phyloP scores from a whole-genome alignment of 441 rosid genomes.

The Iberis amara region DNA sequence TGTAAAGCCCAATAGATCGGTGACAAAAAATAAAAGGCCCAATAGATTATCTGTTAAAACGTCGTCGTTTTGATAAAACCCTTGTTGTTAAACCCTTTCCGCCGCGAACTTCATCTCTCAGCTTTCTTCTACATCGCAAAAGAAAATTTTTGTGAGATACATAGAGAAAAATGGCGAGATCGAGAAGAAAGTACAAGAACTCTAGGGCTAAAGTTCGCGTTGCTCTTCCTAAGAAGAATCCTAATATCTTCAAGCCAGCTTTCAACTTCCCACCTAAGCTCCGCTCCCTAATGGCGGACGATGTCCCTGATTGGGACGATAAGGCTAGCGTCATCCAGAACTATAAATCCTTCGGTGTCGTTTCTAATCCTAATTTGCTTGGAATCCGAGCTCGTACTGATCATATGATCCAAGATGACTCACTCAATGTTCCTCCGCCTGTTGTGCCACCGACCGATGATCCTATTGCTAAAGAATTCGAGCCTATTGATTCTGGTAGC shows the following conservation, averaged over 20 bases:
- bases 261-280: constrained; percentile 75
- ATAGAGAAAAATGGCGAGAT: constrained; percentile 53
- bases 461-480: constrained; percentile 42
- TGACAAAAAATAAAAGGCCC: no score
- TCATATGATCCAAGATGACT: constrained; percentile 52
- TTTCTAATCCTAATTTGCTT: constrained; percentile 80
- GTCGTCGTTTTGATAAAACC: background rate
- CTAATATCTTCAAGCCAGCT: constrained; percentile 56
- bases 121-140: background rate
- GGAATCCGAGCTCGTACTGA: constrained; percentile 69
- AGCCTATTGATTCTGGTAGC: constrained; percentile 64
- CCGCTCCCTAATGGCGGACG: constrained; percentile 52
- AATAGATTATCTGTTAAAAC: no score
- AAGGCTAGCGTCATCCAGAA: constrained; percentile 70
- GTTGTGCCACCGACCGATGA: constrained; percentile 38
- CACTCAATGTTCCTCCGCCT: constrained; percentile 63
- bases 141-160: background rate
- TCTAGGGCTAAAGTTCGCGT: constrained; percentile 71
- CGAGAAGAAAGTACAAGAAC: constrained; percentile 65
- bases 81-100: constrained; percentile 18
- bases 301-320: constrained; percentile 65
- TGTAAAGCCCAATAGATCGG: no score
- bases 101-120: constrained; percentile 14
- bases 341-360: constrained; percentile 83
- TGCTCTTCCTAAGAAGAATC: constrained; percentile 66